Evolutionary conservation across 2,329 filamentous ascomycete genomes (phyloP).

Genomic region (Aspergillus novofumigatus): DNA sequence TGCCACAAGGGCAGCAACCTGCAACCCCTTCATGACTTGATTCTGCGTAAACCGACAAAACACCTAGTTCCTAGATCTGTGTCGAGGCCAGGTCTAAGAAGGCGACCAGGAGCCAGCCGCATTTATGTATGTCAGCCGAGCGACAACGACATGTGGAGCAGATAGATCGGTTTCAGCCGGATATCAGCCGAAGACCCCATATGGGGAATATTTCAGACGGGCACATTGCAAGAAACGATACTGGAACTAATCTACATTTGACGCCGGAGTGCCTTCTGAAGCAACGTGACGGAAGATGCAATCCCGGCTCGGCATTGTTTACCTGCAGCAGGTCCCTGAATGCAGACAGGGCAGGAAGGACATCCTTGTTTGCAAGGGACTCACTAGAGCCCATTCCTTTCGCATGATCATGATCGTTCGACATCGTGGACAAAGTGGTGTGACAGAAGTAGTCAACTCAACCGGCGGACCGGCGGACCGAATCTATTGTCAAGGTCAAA

Average conservation of each 20-base stretch:
- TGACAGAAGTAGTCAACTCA: background rate
- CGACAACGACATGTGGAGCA: background rate
- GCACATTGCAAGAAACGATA: background rate
- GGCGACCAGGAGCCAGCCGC: background rate
- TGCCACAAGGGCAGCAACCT: slow-evolving; percentile 7
- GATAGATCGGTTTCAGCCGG: background rate
- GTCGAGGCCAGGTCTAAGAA: background rate
- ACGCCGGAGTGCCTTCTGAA: background rate
- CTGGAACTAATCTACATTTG: background rate
- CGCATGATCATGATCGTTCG: background rate
- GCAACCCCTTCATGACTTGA: slow-evolving; percentile 9
- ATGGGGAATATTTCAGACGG: background rate
- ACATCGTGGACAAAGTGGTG: background rate
- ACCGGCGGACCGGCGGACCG: background rate
- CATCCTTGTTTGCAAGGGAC: background rate
- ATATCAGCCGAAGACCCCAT: background rate
- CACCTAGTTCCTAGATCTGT: background rate
- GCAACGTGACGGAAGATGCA: background rate
- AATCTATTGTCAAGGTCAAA: background rate
- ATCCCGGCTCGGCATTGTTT: background rate
- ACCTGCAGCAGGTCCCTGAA: background rate
- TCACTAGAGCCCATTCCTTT: background rate
- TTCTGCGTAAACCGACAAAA: background rate
- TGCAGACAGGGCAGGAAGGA: background rate
- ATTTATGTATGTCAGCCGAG: background rate